These are phyloP conservation scores for Rhizophora mangle DNA, from an alignment of 345 rosid genomes.

Conservation along the genomic window DNA sequence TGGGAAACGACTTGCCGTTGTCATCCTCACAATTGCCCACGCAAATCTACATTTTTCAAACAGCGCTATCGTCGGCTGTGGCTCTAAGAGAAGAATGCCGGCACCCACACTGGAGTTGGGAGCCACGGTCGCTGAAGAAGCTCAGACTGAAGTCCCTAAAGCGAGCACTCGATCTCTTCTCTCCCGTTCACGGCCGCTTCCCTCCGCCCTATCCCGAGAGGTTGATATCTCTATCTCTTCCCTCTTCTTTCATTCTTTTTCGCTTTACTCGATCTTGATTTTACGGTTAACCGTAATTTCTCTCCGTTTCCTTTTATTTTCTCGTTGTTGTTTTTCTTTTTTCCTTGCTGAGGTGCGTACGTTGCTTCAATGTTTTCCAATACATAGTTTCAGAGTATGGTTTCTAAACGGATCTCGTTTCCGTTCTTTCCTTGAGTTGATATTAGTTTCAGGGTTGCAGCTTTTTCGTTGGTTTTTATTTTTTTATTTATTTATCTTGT, in stretches of 20 bases:
- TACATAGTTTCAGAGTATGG: too few species aligned
- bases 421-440: not conserved
- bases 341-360: too few species aligned
- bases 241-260: not conserved
- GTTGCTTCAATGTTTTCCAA: too few species aligned
- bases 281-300: not conserved
- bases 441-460: too few species aligned
- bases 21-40: too few species aligned
- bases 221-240: constrained; percentile 22
- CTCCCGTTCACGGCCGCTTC: constrained; percentile 66
- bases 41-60: too few species aligned
- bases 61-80: too few species aligned
- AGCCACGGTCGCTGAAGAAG: constrained; percentile 87
- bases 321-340: not conserved
- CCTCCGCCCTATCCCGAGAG: constrained; percentile 79
- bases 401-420: too few species aligned
- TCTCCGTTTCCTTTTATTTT: too few species aligned
- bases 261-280: not conserved
- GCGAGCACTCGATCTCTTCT: constrained; percentile 84
- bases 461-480: too few species aligned
- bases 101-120: constrained; percentile 56
- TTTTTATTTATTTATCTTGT: too few species aligned
- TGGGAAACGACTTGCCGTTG: too few species aligned
- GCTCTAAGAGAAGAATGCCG: constrained; percentile 3
- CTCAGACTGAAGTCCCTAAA: constrained; percentile 80